phyloP scores from a whole-genome alignment of 352 stramenopile genomes.

The Poterioochromonas sp. region DNA sequence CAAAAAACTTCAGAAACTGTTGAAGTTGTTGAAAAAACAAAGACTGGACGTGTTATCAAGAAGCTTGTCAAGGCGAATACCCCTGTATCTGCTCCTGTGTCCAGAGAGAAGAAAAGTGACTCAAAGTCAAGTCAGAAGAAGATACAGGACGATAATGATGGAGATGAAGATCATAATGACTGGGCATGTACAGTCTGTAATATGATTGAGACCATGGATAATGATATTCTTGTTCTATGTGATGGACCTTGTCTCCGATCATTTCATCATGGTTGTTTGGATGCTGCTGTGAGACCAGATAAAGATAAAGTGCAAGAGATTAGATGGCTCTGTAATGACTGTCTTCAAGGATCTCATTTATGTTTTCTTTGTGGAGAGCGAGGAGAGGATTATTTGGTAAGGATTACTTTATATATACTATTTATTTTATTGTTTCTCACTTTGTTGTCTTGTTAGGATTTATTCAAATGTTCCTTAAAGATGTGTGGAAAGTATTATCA shows the following conservation, averaged over 20 bases:
- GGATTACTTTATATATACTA: background rate
- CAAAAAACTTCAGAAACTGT: background rate
- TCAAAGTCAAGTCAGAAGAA: background rate
- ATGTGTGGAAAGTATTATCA: conserved; percentile 22
- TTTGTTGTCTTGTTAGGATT: background rate
- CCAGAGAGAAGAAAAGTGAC: no score
- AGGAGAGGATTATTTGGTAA: conserved; percentile 1
- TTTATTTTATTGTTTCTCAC: background rate
- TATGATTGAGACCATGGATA: conserved; percentile 36
- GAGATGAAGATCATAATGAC: conserved; percentile 37
- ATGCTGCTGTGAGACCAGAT: background rate
- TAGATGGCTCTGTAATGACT: background rate
- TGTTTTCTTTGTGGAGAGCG: conserved; percentile 3
- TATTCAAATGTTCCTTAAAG: background rate
- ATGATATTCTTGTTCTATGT: conserved; percentile 37
- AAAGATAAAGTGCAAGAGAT: background rate
- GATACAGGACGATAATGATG: conserved; percentile 23
- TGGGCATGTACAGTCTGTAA: conserved; percentile 42
- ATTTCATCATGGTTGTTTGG: conserved; percentile 42
- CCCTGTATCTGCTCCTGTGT: no score
- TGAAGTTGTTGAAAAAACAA: no score
- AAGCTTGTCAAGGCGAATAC: no score
- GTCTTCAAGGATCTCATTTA: background rate
- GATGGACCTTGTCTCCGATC: conserved; percentile 41
- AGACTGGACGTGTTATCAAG: no score